Base-by-base conservation (phyloP, 768 basidiomycete genomes). In the Thelephora ganbajun region DNA sequence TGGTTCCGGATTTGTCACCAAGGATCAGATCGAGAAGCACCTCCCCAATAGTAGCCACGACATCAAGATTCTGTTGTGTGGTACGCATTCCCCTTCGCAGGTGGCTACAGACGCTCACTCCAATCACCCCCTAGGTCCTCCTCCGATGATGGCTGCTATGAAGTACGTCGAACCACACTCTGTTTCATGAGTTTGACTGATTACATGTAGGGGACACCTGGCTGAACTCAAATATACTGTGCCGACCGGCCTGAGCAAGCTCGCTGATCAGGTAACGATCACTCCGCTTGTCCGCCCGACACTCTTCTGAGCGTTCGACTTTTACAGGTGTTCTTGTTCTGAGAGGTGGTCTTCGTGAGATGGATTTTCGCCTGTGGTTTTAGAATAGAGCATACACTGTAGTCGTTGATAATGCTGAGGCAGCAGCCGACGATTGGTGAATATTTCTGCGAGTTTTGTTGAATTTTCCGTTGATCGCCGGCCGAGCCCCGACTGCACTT, bases 1-100 rank as follows among this genome's bases (percentile, higher is more conserved):
- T 41, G 92, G 92, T 50, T 78, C 80, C 47, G 96, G 96, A 35
- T 99, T 96, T 57, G 88, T 99, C 47, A 77, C 83, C 56, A 88
- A 86, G 66, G 89, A 91, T 11, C 90, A 96, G 60, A 91, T 99
- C 57, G 74, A 84, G 59, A 66, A 80, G 53, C 70, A 79, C 63
- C 71, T 97, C 64, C 90, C 89, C n/a, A 56, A 48, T 49, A 48
- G 54, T 46, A 66, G 66, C 20, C 60, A 66, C n/a, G 72, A 84
- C 53, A 81, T 80, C 73, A 92, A 91, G 64, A 68, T 93, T 45
- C 76, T 94, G 49, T 72, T 96, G 60, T 96, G 91, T 63, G 91
- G 90, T 66, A 71, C 68, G 58, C 58, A 44, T 35, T 11, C 19
- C 23, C 35, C 22, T 18, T 26, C n/a, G 5, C 19, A 12, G 23